Evolutionary conservation across 1,284 basidiomycete genomes (phyloP), one percentile per base, ranked within the genome.

Genomic region (Fistulinella staudtii): DNA sequence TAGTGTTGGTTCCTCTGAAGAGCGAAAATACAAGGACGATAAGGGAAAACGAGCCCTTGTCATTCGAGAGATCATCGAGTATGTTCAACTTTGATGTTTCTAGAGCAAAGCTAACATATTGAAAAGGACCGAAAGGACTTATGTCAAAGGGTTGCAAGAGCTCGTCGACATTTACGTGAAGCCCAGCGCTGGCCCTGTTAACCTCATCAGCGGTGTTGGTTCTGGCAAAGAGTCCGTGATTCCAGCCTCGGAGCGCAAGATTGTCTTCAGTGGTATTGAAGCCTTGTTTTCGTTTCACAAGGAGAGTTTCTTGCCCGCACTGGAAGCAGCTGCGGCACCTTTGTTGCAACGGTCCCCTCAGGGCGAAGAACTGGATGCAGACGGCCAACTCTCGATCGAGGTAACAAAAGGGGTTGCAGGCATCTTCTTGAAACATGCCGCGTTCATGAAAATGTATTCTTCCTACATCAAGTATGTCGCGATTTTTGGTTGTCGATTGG

Each of bases 361-460:
- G 14, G 58, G 74, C 13, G 64, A 71, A 37, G 73, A 75, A 36
- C 69, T 76, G 14, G 89, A 93, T 56, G 68, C 74, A 20, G 82
- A 89, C 50, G 89, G 89, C 0, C 76, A 80, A 44, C 61, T 88
- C 29, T 93, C 92, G 0, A 69, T 83, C 31, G 73, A 71, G 18
- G 86, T 90, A 8, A 92, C 91, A 0, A 88, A 82, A 50, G 77
- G 80, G 22, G 85, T 99, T 27, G 94, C 92, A 7, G 80, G 86
- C 50, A 93, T 90, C 31, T 99, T 99, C 67, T 72, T 87, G 50
- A 88, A 84, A 39, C 93, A 97, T 65, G 90, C 91, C 30, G 91
- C 93, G 8, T 95, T 95, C 73, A 91, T 97, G 89, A 91, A 78
- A 70, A 93, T 97, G 85, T 97, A 97, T 67, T 93, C 91, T 38